Evolutionary conservation across 2,329 filamentous ascomycete genomes (phyloP).

Genomic region (Ophiostoma perfectum): DNA sequence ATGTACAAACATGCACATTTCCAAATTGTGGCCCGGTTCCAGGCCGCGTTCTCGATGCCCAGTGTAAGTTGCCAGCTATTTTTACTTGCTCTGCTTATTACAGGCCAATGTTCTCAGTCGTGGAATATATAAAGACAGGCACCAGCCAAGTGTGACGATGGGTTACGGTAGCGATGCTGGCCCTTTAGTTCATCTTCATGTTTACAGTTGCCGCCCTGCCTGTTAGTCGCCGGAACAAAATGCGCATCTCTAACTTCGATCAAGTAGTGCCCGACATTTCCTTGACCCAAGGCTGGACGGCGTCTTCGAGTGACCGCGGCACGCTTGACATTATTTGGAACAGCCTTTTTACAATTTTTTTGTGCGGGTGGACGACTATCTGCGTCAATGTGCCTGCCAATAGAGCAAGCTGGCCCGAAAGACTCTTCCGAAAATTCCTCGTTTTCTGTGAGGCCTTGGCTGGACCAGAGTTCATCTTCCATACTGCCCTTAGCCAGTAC

Average conservation of each 20-base stretch:
- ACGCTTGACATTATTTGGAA: conserved; percentile 38
- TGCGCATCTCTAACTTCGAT: neutral
- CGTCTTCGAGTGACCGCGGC: conserved; percentile 31
- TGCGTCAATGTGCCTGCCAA: conserved; percentile 36
- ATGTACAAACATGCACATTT: too few species aligned
- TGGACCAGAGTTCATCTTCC: conserved; percentile 37
- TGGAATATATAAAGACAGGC: too few species aligned
- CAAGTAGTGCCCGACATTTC: too few species aligned
- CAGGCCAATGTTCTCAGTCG: too few species aligned
- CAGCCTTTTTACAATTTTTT: conserved; percentile 38
- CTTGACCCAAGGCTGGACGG: conserved; percentile 19
- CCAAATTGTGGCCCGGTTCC: too few species aligned
- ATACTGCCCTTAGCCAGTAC: conserved; percentile 35
- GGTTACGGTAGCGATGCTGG: too few species aligned
- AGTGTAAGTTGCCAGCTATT: too few species aligned
- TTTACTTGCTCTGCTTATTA: too few species aligned
- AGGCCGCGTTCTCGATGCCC: too few species aligned
- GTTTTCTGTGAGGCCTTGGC: conserved; percentile 34
- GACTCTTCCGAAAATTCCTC: conserved; percentile 28
- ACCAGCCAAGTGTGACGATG: too few species aligned
- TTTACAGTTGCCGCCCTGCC: too few species aligned
- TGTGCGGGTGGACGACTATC: conserved; percentile 40
- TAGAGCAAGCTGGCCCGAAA: conserved; percentile 26
- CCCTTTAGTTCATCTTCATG: too few species aligned
- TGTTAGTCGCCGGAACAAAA: neutral